Percentiles rank a stretch among this genome's conserved stretches.
Conservation (phyloP, 2,329 filamentous ascomycete species). For the Elsinoe australis region DNA sequence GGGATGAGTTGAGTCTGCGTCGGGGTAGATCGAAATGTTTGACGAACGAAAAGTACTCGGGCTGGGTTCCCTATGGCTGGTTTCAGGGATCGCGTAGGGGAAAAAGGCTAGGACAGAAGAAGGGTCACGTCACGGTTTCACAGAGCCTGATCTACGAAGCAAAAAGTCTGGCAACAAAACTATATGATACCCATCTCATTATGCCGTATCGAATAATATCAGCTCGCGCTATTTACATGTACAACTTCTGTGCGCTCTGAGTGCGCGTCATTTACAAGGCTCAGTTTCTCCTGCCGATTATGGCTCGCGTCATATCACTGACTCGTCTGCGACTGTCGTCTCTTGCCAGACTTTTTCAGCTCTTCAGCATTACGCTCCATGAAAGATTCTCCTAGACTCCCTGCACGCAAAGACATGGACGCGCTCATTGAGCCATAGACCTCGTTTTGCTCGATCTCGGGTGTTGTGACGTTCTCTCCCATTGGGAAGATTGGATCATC, state of each 20-base stretch:
- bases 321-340: not conserved
- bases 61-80: too few species aligned
- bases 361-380: conserved; percentile 31
- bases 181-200: conserved; percentile 12
- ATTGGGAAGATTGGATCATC: conserved; percentile 28
- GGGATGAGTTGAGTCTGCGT: conserved; percentile 31
- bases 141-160: too few species aligned
- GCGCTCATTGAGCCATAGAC: conserved; percentile 23
- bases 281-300: not conserved
- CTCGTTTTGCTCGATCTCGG: conserved; percentile 24
- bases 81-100: too few species aligned
- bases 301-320: too few species aligned
- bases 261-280: not conserved
- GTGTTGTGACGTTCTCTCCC: conserved; percentile 23
- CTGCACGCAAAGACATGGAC: conserved; percentile 19
- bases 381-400: conserved; percentile 30
- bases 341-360: conserved; percentile 20
- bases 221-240: conserved; percentile 15
- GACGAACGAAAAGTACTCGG: too few species aligned
- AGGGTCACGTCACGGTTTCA: too few species aligned
- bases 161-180: too few species aligned
- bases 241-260: not conserved
- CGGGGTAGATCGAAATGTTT: too few species aligned
- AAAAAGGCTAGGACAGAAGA: not conserved
- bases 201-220: not conserved